Conservation (phyloP, 1,139 yeast genomes). For the Lodderomyces beijingensis region DNA sequence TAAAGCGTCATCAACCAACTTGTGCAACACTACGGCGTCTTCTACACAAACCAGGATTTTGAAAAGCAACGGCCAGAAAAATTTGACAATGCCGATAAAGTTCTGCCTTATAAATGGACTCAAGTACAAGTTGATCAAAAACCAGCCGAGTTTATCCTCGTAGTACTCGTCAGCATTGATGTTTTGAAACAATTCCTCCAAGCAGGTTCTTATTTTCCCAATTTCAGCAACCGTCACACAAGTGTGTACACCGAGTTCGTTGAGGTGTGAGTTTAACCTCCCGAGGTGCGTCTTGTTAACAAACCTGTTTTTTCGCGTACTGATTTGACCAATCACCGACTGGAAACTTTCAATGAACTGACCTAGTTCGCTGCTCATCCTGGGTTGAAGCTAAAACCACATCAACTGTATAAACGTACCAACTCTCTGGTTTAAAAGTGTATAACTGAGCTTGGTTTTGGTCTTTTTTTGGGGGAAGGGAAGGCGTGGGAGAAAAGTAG, state of each 20-base stretch:
- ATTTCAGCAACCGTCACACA: background rate
- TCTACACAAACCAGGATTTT: conserved; percentile 3
- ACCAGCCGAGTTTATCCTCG: conserved; percentile 8
- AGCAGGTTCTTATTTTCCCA: background rate
- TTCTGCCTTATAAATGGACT: conserved; percentile 5
- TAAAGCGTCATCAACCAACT: conserved; percentile 6
- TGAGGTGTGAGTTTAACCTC: conserved; percentile 2
- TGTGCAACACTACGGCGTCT: conserved; percentile 4
- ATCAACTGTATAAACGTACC: no score
- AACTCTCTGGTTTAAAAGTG: no score
- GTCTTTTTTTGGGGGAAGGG: no score
- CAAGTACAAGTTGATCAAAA: conserved; percentile 6
- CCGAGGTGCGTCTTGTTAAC: no score
- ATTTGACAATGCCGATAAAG: conserved; percentile 4
- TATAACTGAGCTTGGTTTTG: no score
- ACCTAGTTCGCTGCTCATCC: no score
- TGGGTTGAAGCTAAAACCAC: no score
- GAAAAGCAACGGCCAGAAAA: conserved; percentile 8
- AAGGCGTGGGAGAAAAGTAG: no score
- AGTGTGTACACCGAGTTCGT: conserved; percentile 1
- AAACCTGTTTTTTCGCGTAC: no score
- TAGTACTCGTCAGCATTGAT: background rate
- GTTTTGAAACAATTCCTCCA: conserved; percentile 1
- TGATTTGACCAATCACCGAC: no score
- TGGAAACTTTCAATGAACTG: no score